Conservation (phyloP, 352 stramenopile genomes). For the Globisporangium heterothallicum region DNA sequence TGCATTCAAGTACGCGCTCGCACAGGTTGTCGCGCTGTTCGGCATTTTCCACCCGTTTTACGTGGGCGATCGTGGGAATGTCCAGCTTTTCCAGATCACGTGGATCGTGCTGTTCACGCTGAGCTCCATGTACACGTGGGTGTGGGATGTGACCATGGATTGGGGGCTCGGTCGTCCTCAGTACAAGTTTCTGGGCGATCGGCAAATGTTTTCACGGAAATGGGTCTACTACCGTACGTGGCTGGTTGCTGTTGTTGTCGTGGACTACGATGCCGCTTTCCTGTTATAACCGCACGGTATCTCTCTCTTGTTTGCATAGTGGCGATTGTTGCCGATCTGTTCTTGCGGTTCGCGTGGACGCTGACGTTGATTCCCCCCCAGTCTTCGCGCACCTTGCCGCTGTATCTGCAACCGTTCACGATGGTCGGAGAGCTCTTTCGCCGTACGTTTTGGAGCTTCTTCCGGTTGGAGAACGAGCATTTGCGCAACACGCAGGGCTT, state of each 20-base stretch:
- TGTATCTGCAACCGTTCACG: constrained; percentile 82
- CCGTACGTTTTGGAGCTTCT: constrained; percentile 86
- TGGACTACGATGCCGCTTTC: too few relatives aligned
- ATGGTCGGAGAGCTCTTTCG: constrained; percentile 84
- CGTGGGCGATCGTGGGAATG: constrained; percentile 18
- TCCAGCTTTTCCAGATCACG: constrained; percentile 44
- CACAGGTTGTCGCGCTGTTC: constrained; percentile 82
- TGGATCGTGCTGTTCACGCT: constrained; percentile 80
- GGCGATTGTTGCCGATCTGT: constrained; percentile 69
- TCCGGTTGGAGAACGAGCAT: constrained; percentile 82
- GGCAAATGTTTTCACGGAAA: constrained; percentile 80
- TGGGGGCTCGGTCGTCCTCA: constrained; percentile 76
- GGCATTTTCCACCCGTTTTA: constrained; percentile 84
- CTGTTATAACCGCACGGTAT: too few relatives aligned
- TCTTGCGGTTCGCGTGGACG: constrained; percentile 80
- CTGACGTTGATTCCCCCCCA: constrained; percentile 72
- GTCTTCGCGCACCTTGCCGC: constrained; percentile 44
- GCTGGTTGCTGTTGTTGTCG: too few relatives aligned
- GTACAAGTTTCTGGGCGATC: constrained; percentile 71
- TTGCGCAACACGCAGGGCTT: constrained; percentile 84
- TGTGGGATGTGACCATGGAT: constrained; percentile 86
- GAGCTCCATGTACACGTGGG: constrained; percentile 77
- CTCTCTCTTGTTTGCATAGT: constrained; percentile 11
- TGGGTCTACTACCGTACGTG: constrained; percentile 68
- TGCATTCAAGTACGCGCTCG: constrained; percentile 92